Conservation (phyloP, 192 early-diverging fungal species). For the Coemansia biformis region DNA sequence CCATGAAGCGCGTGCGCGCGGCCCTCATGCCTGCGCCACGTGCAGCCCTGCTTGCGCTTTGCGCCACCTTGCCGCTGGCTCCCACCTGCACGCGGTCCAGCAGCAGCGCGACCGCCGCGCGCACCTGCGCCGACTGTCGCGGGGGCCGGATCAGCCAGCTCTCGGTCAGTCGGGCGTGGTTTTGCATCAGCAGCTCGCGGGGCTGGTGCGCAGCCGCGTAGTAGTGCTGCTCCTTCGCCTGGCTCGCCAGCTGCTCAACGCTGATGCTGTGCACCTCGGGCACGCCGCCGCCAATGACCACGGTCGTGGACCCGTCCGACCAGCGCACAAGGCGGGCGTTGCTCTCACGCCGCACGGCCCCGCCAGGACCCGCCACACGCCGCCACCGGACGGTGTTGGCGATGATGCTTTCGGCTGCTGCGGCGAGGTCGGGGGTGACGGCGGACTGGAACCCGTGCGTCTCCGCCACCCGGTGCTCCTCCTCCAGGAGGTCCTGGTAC, state of each 20-base stretch:
- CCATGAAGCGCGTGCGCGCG: slow-evolving; percentile 35
- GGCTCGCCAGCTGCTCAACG: slow-evolving; percentile 18
- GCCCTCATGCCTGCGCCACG: slow-evolving; percentile 11
- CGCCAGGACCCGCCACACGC: slow-evolving; percentile 4
- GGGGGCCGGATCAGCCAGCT: slow-evolving; percentile 31
- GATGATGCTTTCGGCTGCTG: slow-evolving; percentile 39
- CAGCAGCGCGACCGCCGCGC: slow-evolving; percentile 16
- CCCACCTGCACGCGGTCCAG: slow-evolving; percentile 7
- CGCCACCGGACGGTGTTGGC: slow-evolving; percentile 47
- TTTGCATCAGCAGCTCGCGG: slow-evolving; percentile 31
- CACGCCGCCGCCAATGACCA: slow-evolving; percentile 27
- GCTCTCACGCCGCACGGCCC: slow-evolving; percentile 18
- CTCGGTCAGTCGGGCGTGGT: slow-evolving; percentile 40
- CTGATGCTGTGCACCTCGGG: slow-evolving; percentile 27
- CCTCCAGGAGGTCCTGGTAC: slow-evolving; percentile 34
- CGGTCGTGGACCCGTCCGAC: slow-evolving; percentile 46
- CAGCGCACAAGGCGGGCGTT: slow-evolving; percentile 50
- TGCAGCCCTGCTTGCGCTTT: not conserved
- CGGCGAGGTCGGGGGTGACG: slow-evolving; percentile 28
- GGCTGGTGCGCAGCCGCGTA: slow-evolving; percentile 29
- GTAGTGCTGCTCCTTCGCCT: slow-evolving; percentile 20
- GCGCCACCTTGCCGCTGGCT: not conserved
- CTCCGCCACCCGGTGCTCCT: slow-evolving; percentile 31
- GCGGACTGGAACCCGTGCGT: slow-evolving; percentile 29
- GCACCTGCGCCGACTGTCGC: slow-evolving; percentile 21